These are phyloP conservation scores for Cercophora samala DNA, from an alignment of 495 filamentous ascomycete genomes.

Conservation along the genomic window DNA sequence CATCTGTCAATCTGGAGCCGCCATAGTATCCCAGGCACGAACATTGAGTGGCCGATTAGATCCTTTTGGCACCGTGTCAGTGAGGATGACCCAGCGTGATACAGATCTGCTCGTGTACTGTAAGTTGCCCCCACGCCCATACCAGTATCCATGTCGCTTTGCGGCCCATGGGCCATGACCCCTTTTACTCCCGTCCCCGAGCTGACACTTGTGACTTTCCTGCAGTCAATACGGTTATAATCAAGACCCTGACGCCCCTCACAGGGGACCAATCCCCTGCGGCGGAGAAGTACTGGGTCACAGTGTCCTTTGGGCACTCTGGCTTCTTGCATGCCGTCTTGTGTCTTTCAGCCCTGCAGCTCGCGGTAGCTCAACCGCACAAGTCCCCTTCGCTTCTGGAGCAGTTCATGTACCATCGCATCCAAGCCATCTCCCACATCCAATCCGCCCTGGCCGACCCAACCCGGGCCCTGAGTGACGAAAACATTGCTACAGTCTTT, in stretches of 20 bases:
- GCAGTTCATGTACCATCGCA: slow-evolving; percentile 23
- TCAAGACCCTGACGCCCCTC: slow-evolving; percentile 8
- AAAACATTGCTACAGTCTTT: slow-evolving; percentile 19
- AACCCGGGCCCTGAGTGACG: slow-evolving; percentile 13
- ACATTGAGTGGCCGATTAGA: slow-evolving; percentile 10
- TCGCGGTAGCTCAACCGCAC: slow-evolving; percentile 13
- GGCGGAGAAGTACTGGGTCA: slow-evolving; percentile 16
- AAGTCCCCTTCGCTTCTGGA: slow-evolving; percentile 7
- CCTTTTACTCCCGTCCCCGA: no score
- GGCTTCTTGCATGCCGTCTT: slow-evolving; percentile 19
- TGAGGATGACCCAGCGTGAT: slow-evolving; percentile 7
- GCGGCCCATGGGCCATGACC: no score
- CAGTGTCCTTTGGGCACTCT: slow-evolving; percentile 13
- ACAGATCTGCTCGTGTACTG: slow-evolving; percentile 16
- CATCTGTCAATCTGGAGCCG: slow-evolving; percentile 1
- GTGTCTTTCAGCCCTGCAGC: slow-evolving; percentile 19
- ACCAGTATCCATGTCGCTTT: no score
- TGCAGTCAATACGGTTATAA: slow-evolving; percentile 14
- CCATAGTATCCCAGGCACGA: background rate
- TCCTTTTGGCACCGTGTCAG: slow-evolving; percentile 8
- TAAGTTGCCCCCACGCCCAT: slow-evolving; percentile 6
- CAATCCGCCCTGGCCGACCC: slow-evolving; percentile 10
- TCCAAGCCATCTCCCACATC: slow-evolving; percentile 20
- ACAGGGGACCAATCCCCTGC: slow-evolving; percentile 7
- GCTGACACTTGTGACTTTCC: background rate